phyloP scores from a whole-genome alignment of 345 rosid species.

The Firmiana major region DNA sequence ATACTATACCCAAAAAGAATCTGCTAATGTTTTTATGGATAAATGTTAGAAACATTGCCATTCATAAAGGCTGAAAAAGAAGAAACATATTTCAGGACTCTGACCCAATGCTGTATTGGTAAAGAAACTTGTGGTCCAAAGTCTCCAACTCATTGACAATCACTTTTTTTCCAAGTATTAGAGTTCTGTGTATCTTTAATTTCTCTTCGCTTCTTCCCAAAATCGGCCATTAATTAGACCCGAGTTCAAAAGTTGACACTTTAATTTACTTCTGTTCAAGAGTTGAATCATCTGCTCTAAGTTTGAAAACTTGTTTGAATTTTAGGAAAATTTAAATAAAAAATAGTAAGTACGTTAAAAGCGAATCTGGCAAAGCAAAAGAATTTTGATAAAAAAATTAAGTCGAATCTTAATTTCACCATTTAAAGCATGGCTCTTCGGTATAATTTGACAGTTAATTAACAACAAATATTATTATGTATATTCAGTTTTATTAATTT shows the following conservation, averaged over 20 bases:
- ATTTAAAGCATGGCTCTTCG: too few relatives aligned
- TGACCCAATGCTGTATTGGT: slow-evolving; percentile 3
- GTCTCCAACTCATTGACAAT: background rate
- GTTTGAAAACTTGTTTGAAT: too few relatives aligned
- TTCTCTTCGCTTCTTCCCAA: background rate
- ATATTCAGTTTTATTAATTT: too few relatives aligned
- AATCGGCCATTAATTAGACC: background rate
- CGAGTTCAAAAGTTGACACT: background rate
- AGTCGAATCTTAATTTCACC: too few relatives aligned
- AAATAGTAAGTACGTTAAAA: too few relatives aligned
- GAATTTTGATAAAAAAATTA: too few relatives aligned
- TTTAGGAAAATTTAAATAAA: too few relatives aligned
- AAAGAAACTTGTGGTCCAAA: slow-evolving; percentile 13
- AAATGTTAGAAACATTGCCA: background rate
- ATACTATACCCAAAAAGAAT: background rate
- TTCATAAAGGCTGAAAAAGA: slow-evolving; percentile 13
- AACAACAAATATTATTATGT: too few relatives aligned
- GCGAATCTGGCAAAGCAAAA: too few relatives aligned
- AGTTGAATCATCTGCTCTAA: too few relatives aligned
- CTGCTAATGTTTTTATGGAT: background rate
- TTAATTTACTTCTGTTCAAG: too few relatives aligned
- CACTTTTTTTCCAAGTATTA: background rate
- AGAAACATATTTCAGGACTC: slow-evolving; percentile 6
- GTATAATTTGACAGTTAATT: too few relatives aligned
- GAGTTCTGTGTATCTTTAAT: background rate